Base-by-base conservation (phyloP, 2,329 filamentous ascomycete genomes). In the Alternaria tenuissima region DNA sequence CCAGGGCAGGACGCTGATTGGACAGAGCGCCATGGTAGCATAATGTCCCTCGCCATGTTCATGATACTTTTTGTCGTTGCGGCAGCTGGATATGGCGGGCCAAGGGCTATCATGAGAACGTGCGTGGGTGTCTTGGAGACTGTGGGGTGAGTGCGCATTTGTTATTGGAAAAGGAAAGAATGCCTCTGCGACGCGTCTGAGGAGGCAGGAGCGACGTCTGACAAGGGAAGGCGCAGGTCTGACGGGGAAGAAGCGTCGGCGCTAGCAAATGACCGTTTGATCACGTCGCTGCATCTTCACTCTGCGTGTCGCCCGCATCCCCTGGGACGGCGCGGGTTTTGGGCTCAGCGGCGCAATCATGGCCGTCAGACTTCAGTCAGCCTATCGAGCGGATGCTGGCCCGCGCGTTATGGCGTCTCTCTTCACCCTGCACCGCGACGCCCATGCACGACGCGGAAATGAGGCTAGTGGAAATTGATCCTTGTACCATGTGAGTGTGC, bases 361-460 rank as follows among this genome's bases (percentile, higher is more conserved):
- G 26, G 38, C 38, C 49, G 36, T 39, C 51, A 42, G 52, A 49
- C 36, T n/a, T 24, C 47, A 32, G 46, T 8, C 38, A 28, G 57
- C 39, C 57, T 56, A 22, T 56, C 41, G 53, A 47, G 54, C 64
- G 63, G 63, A 36, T 47, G 41, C 14, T 62, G 65, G 63, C 51
- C 65, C 62, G 64, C 59, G 59, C 66, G 52, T 39, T 38, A 44
- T 55, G 60, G 55, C 58, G 34, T 24, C 32, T 24, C 46, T 49
- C 36, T 42, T 57, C 61, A 55, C 18, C 52, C 56, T 49, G 57
- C 57, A 44, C 26, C 36, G 42, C 36, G 28, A 43, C 61, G 65
- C 64, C 65, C 66, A 70, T 68, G 67, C 68, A 38, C 55, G 34
- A 48, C 52, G 60, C 67, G 68, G 67, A 70, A 69, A 70, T 70